Conservation (phyloP, 331 rosid genomes). For the Quercus phellos region DNA sequence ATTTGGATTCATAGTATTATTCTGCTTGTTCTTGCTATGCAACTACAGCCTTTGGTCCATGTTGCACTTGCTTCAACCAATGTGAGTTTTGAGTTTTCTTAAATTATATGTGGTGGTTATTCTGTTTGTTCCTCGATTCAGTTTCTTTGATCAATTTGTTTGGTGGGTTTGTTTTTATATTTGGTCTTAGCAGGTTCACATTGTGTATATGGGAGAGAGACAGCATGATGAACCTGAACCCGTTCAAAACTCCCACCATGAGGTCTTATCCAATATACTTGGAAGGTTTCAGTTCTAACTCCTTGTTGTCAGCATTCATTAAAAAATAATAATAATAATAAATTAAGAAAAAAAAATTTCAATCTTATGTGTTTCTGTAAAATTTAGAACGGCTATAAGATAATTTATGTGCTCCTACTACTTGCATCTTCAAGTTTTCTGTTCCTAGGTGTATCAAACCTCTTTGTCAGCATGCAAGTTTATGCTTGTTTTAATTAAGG, state of each 20-base stretch:
- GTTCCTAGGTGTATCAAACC: neutral
- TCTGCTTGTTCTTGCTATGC: constrained; percentile 26
- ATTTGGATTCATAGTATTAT: constrained; percentile 17
- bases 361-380: neutral
- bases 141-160: neutral
- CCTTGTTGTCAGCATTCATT: neutral
- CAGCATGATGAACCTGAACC: constrained; percentile 30
- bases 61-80: constrained; percentile 35
- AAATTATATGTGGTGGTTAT: neutral
- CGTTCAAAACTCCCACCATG: constrained; percentile 49
- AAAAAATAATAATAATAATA: too few relatives aligned
- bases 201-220: constrained; percentile 51
- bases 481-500: too few relatives aligned
- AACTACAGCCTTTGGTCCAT: constrained; percentile 18
- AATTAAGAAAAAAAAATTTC: too few relatives aligned
- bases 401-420: neutral
- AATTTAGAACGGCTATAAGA: too few relatives aligned
- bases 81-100: constrained; percentile 25
- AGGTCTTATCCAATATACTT: constrained; percentile 41
- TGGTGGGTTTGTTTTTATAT: neutral
- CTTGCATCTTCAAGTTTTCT: neutral
- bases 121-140: neutral
- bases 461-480: neutral
- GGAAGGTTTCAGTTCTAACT: constrained; percentile 43
- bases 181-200: constrained; percentile 41